Conservation (phyloP, 371 early-diverging fungal genomes). For the Lichtheimia corymbifera region DNA sequence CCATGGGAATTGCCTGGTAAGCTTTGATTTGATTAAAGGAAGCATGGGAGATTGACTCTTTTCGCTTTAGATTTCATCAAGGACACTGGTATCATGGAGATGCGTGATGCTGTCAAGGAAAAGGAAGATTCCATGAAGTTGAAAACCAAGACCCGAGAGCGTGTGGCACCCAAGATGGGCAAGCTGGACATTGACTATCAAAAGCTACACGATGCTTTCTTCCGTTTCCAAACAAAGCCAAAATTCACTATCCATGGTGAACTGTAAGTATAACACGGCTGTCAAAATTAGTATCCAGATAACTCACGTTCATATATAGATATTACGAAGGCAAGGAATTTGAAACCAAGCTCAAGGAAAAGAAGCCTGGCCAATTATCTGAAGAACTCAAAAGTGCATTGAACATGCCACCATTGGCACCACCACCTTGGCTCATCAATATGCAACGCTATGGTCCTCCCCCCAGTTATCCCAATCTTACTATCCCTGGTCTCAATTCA, state of each 20-base stretch:
- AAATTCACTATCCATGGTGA: slow-evolving; percentile 87
- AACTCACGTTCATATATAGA: slow-evolving; percentile 30
- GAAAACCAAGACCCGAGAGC: slow-evolving; percentile 87
- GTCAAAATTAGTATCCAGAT: not conserved
- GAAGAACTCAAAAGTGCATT: slow-evolving; percentile 87
- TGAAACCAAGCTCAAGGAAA: slow-evolving; percentile 86
- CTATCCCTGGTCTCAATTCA: slow-evolving; percentile 95
- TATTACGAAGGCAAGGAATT: slow-evolving; percentile 98
- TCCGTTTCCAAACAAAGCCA: slow-evolving; percentile 91
- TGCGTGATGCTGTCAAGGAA: slow-evolving; percentile 88
- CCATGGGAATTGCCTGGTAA: slow-evolving; percentile 92
- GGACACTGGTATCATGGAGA: slow-evolving; percentile 96
- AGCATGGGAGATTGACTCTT: not conserved
- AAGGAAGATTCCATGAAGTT: slow-evolving; percentile 78
- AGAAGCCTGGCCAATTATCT: slow-evolving; percentile 89
- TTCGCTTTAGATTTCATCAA: slow-evolving; percentile 81
- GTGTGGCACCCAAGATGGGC: slow-evolving; percentile 94
- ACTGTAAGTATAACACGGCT: slow-evolving; percentile 51
- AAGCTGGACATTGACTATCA: slow-evolving; percentile 95
- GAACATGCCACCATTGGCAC: slow-evolving; percentile 89
- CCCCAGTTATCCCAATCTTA: slow-evolving; percentile 91
- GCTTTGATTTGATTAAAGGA: not conserved
- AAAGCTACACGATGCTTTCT: slow-evolving; percentile 96
- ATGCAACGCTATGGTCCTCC: slow-evolving; percentile 99
- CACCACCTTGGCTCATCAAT: slow-evolving; percentile 98